Conservation (phyloP, 2,329 filamentous ascomycete genomes). For the Dactylellina parvicollis region DNA sequence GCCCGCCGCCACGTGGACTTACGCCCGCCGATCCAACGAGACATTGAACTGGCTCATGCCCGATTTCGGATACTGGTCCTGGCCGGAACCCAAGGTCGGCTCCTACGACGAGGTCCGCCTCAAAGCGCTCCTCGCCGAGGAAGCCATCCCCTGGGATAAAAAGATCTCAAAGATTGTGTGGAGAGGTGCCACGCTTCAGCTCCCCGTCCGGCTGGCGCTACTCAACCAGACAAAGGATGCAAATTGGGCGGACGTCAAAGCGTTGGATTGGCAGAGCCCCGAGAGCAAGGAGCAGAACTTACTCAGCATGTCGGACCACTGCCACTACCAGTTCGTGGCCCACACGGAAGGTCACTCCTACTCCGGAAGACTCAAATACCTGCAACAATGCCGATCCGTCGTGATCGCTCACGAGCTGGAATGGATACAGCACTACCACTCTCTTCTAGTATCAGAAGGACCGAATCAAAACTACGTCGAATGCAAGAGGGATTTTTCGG, state of each 20-base stretch:
- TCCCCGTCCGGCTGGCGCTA: constrained; percentile 59
- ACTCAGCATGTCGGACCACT: constrained; percentile 67
- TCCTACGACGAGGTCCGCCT: constrained; percentile 58
- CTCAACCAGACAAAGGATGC: constrained; percentile 58
- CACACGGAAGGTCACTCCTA: constrained; percentile 68
- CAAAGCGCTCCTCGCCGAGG: constrained; percentile 53
- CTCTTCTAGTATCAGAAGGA: constrained; percentile 63
- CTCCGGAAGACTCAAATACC: constrained; percentile 67
- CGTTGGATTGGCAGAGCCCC: constrained; percentile 62
- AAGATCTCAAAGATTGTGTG: constrained; percentile 56
- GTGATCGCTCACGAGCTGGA: constrained; percentile 65
- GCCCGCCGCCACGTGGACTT: constrained; percentile 64
- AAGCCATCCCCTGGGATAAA: constrained; percentile 53
- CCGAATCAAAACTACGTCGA: constrained; percentile 66
- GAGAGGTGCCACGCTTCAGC: constrained; percentile 57
- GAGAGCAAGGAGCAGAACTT: constrained; percentile 62
- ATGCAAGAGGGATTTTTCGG: constrained; percentile 63
- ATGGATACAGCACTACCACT: constrained; percentile 66
- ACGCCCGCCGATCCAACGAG: constrained; percentile 61
- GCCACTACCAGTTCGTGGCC: constrained; percentile 67
- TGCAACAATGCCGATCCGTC: constrained; percentile 66
- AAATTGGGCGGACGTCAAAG: constrained; percentile 61
- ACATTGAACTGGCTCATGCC: constrained; percentile 66
- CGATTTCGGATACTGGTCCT: constrained; percentile 69
- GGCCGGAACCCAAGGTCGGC: constrained; percentile 66